These are phyloP conservation scores for Symbiodinium pilosum DNA, from an alignment of 73 alveolate species.

Conservation along the genomic window DNA sequence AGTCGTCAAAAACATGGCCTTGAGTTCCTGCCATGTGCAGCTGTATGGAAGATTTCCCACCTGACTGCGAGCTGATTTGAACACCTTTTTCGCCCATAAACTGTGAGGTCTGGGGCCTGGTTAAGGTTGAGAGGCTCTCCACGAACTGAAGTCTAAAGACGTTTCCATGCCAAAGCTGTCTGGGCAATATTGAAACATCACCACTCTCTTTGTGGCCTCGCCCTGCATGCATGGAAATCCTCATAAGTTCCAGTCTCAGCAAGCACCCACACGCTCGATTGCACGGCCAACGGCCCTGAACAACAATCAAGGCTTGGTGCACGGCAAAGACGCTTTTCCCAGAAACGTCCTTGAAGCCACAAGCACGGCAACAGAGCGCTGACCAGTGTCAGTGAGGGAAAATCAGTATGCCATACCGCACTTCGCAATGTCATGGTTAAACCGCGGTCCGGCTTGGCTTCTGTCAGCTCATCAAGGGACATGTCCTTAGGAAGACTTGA, in stretches of 20 bases:
- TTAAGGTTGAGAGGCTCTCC: neutral
- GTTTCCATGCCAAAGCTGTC: neutral
- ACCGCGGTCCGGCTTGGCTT: no score
- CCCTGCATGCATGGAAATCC: neutral
- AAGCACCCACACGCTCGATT: neutral
- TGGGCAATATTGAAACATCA: neutral
- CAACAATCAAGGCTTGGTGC: neutral
- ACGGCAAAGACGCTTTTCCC: neutral
- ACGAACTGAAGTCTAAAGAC: neutral
- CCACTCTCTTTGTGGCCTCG: no score
- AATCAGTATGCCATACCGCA: no score
- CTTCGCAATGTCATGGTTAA: no score
- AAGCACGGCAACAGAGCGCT: neutral
- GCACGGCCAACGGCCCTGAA: neutral
- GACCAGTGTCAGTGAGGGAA: neutral
- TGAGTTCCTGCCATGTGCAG: constrained; percentile 52
- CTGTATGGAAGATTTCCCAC: constrained; percentile 78
- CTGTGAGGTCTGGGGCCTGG: neutral
- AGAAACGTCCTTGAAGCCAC: neutral
- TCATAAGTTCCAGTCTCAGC: neutral
- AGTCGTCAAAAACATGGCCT: constrained; percentile 26
- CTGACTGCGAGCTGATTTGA: neutral
- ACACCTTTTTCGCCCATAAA: no score
- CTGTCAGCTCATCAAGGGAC: no score
- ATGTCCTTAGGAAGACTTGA: no score